A percentile compares a stretch with the other conserved stretches of the same genome.
These are phyloP conservation scores for Cubamyces sp. DNA, from an alignment of 768 basidiomycete genomes.

Conservation along the genomic window DNA sequence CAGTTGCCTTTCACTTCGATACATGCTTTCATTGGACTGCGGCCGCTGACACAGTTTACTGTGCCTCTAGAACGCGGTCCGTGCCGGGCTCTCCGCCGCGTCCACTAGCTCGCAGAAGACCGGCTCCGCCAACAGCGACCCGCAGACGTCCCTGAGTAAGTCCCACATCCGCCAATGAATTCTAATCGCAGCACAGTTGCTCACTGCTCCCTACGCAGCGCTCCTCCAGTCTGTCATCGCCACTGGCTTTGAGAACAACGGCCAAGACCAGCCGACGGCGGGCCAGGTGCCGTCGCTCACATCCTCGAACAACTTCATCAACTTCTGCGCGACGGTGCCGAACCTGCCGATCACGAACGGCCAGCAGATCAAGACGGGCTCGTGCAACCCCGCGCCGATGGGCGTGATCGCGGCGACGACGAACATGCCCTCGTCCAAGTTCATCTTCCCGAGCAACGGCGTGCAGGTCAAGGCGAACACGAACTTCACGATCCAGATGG, in stretches of 20 bases:
- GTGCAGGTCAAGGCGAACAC: constrained; percentile 46
- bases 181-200: not conserved
- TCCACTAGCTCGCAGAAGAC: not conserved
- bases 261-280: constrained; percentile 40
- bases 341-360: constrained; percentile 64
- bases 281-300: constrained; percentile 60
- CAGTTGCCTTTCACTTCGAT: constrained; percentile 1
- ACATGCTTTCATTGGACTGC: not conserved
- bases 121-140: constrained; percentile 32
- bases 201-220: constrained; percentile 25
- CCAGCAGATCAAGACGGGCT: constrained; percentile 51
- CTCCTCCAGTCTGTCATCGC: constrained; percentile 56
- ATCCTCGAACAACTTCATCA: constrained; percentile 73
- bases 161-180: not conserved
- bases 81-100: constrained; percentile 2
- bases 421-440: constrained; percentile 61
- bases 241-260: constrained; percentile 54
- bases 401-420: constrained; percentile 57
- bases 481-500: constrained; percentile 58
- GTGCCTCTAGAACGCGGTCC: constrained; percentile 7
- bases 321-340: constrained; percentile 57
- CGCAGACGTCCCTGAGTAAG: constrained; percentile 50
- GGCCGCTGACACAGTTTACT: not conserved
- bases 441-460: constrained; percentile 53
- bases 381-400: constrained; percentile 52